Evolutionary conservation across 2,329 filamentous ascomycete genomes (phyloP).

Genomic region (Clonostachys rosea): DNA sequence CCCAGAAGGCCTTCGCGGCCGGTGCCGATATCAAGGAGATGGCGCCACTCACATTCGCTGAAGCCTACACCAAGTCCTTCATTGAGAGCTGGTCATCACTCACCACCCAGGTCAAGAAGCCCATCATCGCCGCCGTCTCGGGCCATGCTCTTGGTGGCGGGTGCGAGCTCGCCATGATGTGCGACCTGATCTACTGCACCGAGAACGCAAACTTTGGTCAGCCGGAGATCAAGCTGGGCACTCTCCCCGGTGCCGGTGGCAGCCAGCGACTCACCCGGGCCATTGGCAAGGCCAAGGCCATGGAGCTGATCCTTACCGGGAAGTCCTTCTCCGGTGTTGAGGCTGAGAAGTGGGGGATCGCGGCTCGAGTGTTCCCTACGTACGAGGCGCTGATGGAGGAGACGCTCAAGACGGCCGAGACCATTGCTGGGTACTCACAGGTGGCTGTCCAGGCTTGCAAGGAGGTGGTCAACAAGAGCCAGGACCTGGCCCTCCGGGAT

Average conservation of each 20-base stretch:
- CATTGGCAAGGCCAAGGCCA: conserved; percentile 78
- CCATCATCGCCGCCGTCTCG: conserved; percentile 89
- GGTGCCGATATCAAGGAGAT: conserved; percentile 99
- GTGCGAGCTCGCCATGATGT: conserved; percentile 97
- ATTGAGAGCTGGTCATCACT: conserved; percentile 93
- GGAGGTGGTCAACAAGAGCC: conserved; percentile 99
- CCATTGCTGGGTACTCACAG: conserved; percentile 79
- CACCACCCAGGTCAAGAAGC: conserved; percentile 82
- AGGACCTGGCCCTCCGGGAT: conserved; percentile 81
- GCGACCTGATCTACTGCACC: conserved; percentile 90
- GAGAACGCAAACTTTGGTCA: conserved; percentile 86
- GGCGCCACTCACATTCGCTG: conserved; percentile 83
- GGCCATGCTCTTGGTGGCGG: conserved; percentile 93
- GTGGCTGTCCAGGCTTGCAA: conserved; percentile 89
- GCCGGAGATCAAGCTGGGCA: conserved; percentile 93
- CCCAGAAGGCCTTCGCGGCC: conserved; percentile 84
- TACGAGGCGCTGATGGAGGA: conserved; percentile 80
- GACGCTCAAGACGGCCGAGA: conserved; percentile 78
- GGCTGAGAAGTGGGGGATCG: conserved; percentile 87
- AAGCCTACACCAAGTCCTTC: conserved; percentile 85
- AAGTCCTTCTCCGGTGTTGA: conserved; percentile 79
- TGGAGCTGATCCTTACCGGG: conserved; percentile 88
- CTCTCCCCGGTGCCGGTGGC: conserved; percentile 87
- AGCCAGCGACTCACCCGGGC: conserved; percentile 83
- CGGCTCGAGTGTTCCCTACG: conserved; percentile 73